phyloP scores from a whole-genome alignment of 139 green algal genomes.

The Zygnema cylindricum region DNA sequence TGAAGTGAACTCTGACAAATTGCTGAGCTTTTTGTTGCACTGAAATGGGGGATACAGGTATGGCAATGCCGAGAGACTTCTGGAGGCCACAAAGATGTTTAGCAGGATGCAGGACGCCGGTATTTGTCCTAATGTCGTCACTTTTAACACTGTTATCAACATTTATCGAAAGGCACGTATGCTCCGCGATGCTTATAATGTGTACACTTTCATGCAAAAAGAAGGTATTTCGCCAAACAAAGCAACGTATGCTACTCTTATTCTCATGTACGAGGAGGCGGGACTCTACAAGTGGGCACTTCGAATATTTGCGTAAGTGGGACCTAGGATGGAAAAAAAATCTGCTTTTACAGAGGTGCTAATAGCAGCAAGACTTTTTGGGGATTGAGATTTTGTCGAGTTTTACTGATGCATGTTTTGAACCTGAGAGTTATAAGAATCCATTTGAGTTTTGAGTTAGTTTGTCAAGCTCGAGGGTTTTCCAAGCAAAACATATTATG shows the following conservation, averaged over 20 bases:
- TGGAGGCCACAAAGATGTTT: slow-evolving; percentile 19
- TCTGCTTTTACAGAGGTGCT: no score
- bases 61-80: slow-evolving; percentile 22
- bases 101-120: not conserved
- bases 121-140: slow-evolving; percentile 11
- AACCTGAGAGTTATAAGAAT: not conserved
- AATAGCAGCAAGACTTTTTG: no score
- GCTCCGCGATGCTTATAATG: not conserved
- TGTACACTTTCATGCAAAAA: not conserved
- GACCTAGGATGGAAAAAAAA: no score
- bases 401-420: not conserved
- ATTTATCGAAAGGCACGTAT: slow-evolving; percentile 10
- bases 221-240: not conserved
- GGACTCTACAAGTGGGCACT: not conserved
- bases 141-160: slow-evolving; percentile 7
- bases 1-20: no score
- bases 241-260: slow-evolving; percentile 10
- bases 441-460: not conserved
- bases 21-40: no score
- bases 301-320: not conserved
- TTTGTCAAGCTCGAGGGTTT: not conserved
- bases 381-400: not conserved
- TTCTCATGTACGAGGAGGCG: not conserved
- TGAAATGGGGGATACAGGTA: slow-evolving; percentile 14
- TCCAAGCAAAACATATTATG: no score